Conservation (phyloP, 805 yeast genomes). For the Naumovozyma baii region DNA sequence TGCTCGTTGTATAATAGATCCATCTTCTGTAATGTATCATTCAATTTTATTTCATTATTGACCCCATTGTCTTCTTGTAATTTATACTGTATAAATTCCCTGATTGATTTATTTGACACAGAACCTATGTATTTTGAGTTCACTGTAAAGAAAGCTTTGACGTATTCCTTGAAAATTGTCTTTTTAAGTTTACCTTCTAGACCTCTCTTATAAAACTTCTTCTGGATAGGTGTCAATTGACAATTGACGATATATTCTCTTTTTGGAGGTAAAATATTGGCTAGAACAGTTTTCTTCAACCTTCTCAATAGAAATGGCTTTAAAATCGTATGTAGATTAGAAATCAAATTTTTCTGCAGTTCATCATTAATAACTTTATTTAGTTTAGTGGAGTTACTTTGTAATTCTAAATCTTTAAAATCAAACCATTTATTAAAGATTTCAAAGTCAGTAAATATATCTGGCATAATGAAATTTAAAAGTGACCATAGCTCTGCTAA, state of each 20-base stretch:
- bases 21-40: constrained; percentile 15
- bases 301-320: constrained; percentile 83
- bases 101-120: constrained; percentile 30
- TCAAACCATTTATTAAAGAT: constrained; percentile 93
- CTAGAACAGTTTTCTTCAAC: constrained; percentile 62
- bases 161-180: constrained; percentile 37
- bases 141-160: constrained; percentile 42
- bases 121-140: constrained; percentile 30
- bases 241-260: constrained; percentile 79
- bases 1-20: constrained; percentile 24
- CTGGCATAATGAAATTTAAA: constrained; percentile 84
- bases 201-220: constrained; percentile 47
- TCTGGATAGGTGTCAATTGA: constrained; percentile 54
- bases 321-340: constrained; percentile 75
- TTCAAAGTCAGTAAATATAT: constrained; percentile 81
- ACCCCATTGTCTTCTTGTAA: constrained; percentile 11
- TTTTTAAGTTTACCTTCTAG: constrained; percentile 37
- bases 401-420: constrained; percentile 47
- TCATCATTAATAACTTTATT: constrained; percentile 45
- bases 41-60: constrained; percentile 2
- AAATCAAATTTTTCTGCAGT: constrained; percentile 51
- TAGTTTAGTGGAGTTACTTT: constrained; percentile 21
- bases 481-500: constrained; percentile 86
- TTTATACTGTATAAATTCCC: constrained; percentile 35
- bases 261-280: constrained; percentile 67